Evolutionary conservation across 192 early-diverging fungal genomes (phyloP), one percentile per base, ranked within the genome.

Genomic region (Podila verticillata): DNA sequence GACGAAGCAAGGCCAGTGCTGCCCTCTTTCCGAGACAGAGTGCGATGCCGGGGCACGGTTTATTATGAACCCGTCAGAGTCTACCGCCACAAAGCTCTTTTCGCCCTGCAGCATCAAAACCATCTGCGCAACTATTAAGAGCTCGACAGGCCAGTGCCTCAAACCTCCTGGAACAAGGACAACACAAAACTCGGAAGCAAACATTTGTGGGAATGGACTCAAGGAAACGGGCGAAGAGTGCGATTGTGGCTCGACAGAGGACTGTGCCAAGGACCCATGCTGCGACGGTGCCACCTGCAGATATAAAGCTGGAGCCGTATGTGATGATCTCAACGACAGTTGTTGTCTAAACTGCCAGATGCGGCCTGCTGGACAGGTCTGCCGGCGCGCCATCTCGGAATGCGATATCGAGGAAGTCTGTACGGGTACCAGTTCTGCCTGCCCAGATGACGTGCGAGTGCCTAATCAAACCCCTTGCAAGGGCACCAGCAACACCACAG

Each of bases 201-300:
- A 92, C 32, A 97, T 99, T 83, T 98, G 97, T 74, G 97, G 97
- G 30, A 98, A 98, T 82, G 97, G 96, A 0, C 89, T 98, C 65
- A 90, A 90, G 72, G 97, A 98, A 81, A 58, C 78, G 4, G 91
- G 90, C 69, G 97, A 98, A 84, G 90, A 98, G 61, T 98, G 97
- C 80, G 97, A 98, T 72, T 95, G 95, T 75, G 95, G 93, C 7
- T 84, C 87, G 2, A 75, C 85, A 9, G 89, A 88, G 49, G 88
- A 90, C 63, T 95, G 94, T 70, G 84, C 82, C n/a, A 87, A 84
- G 36, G 93, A 95, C 63, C 86, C 91, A 17, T 98, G 97, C 83
- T 98, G 97, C 73, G 86, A 94, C 74, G 87, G 86, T 8, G 62
- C 84, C 0, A 95, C 94, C 0, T 98, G 97, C 84, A 94, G 89